phyloP scores from a whole-genome alignment of 2,329 filamentous ascomycete species.

The Zasmidium citrigriseum region DNA sequence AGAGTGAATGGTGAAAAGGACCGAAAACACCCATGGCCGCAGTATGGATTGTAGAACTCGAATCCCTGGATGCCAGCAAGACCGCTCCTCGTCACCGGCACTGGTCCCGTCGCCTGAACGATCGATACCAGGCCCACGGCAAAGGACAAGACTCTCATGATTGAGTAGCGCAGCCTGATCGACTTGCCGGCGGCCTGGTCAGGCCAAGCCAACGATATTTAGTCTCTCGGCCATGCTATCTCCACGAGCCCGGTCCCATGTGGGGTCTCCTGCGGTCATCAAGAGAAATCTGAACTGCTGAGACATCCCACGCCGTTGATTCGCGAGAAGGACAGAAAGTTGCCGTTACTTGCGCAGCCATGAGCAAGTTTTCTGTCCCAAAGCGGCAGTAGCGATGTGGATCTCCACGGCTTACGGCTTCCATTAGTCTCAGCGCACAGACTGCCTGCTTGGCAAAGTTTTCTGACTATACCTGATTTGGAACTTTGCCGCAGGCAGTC shows the following conservation, averaged over 20 bases:
- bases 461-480: too few species aligned
- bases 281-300: too few species aligned
- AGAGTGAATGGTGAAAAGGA: not conserved
- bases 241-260: not conserved
- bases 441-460: too few species aligned
- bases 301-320: too few species aligned
- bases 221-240: not conserved
- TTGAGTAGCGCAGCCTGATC: not conserved
- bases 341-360: too few species aligned
- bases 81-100: not conserved
- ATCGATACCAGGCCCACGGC: not conserved
- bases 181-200: not conserved
- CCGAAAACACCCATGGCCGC: not conserved
- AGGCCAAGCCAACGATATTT: not conserved
- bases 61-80: not conserved
- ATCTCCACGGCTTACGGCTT: too few species aligned
- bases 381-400: too few species aligned
- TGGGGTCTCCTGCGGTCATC: not conserved
- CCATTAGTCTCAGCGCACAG: too few species aligned
- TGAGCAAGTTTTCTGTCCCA: too few species aligned
- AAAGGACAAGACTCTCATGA: not conserved
- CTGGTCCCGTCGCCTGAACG: not conserved
- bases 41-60: not conserved
- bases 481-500: too few species aligned
- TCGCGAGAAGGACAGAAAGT: too few species aligned